Evolutionary conservation across 768 basidiomycete genomes (phyloP).

Genomic region (Leccinum uliginosum): DNA sequence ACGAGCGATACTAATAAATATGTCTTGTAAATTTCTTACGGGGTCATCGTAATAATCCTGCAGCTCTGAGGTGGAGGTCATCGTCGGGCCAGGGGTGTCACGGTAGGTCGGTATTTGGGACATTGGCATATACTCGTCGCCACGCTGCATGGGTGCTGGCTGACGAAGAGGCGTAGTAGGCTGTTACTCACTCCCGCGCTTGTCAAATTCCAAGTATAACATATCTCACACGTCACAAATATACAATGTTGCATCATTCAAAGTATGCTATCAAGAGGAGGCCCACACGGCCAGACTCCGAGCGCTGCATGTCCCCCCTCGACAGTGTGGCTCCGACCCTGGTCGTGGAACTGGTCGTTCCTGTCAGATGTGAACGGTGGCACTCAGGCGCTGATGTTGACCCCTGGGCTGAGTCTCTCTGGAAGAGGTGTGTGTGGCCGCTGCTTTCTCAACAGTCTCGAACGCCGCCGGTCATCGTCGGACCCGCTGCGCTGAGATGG

Average conservation of each 20-base stretch:
- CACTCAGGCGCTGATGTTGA: slow-evolving; percentile 22
- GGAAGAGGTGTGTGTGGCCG: slow-evolving; percentile 29
- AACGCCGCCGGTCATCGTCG: slow-evolving; percentile 36
- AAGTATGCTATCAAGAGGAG: background rate
- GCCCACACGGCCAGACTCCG: slow-evolving; percentile 11
- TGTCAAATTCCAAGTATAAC: too few relatives aligned
- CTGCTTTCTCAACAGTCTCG: slow-evolving; percentile 48
- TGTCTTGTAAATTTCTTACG: slow-evolving; percentile 7
- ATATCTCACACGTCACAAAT: background rate
- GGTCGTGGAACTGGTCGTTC: background rate
- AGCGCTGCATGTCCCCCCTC: slow-evolving; percentile 10
- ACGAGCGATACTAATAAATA: slow-evolving; percentile 4
- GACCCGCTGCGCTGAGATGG: slow-evolving; percentile 33
- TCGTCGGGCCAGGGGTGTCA: slow-evolving; percentile 9
- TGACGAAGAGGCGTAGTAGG: background rate
- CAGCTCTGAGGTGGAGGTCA: slow-evolving; percentile 20
- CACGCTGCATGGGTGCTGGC: slow-evolving; percentile 15
- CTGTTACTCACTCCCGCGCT: background rate
- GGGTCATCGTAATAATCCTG: slow-evolving; percentile 30
- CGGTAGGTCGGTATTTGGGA: slow-evolving; percentile 20
- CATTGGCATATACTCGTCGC: slow-evolving; percentile 27
- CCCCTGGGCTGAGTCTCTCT: slow-evolving; percentile 15
- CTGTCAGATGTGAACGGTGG: background rate
- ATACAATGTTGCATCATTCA: slow-evolving; percentile 1
- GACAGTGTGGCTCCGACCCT: slow-evolving; percentile 7